Conservation (phyloP, 345 rosid species). For the Laguncularia racemosa region DNA sequence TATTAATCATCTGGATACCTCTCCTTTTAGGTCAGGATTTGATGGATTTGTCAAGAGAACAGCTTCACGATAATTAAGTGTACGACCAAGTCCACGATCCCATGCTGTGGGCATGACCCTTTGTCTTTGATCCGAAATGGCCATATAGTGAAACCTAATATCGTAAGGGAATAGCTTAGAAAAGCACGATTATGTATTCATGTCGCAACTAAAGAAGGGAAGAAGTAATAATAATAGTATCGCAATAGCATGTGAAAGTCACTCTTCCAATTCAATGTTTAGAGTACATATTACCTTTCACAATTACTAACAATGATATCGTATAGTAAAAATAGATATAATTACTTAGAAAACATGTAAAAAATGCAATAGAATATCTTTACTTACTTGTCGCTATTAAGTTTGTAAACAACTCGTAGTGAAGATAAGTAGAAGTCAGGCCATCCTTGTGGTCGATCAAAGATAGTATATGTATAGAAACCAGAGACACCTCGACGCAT, state of each 20-base stretch:
- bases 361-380: background rate
- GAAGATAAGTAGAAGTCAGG: constrained; percentile 5
- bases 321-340: too few species aligned
- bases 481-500: constrained; percentile 5
- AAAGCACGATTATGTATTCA: background rate
- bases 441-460: constrained; percentile 11
- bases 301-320: too few species aligned
- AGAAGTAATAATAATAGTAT: too few species aligned
- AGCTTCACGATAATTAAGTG: constrained; percentile 30
- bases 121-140: constrained; percentile 25
- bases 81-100: constrained; percentile 15
- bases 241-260: too few species aligned
- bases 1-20: constrained; percentile 9
- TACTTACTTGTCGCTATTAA: constrained; percentile 7
- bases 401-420: constrained; percentile 11
- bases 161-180: too few species aligned
- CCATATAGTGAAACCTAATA: constrained; percentile 35
- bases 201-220: background rate
- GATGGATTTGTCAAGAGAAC: constrained; percentile 24
- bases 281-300: too few species aligned
- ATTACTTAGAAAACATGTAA: too few species aligned
- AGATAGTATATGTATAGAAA: constrained; percentile 10
- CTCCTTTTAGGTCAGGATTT: constrained; percentile 15
- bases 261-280: too few species aligned
- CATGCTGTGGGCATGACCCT: constrained; percentile 26